Conservation (phyloP, 441 rosid genomes). For the Cnidoscolus chayamansa region DNA sequence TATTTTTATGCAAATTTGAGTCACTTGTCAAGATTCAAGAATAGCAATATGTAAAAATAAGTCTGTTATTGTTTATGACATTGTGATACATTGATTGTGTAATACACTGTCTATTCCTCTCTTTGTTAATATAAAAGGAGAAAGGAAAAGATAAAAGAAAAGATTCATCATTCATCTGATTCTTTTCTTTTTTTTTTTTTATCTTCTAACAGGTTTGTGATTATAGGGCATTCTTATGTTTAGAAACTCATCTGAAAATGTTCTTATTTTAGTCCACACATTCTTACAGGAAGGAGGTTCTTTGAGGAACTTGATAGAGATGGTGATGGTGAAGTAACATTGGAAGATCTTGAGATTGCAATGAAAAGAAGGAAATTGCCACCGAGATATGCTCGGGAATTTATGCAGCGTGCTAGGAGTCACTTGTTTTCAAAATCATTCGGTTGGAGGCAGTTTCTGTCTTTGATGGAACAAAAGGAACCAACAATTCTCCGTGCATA, state of each 20-base stretch:
- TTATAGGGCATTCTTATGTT: neutral
- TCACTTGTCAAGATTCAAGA: neutral
- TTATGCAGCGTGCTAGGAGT: conserved; percentile 78
- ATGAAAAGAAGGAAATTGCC: conserved; percentile 88
- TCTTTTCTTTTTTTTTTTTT: neutral
- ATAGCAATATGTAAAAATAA: neutral
- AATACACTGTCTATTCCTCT: neutral
- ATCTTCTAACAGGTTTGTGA: neutral
- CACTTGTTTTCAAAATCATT: conserved; percentile 92
- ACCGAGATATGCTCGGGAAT: conserved; percentile 74
- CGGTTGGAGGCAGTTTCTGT: conserved; percentile 95
- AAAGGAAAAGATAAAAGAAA: neutral
- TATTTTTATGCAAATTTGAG: neutral
- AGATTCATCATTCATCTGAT: neutral
- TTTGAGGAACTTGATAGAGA: conserved; percentile 97
- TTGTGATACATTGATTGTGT: neutral
- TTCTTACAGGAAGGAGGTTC: conserved; percentile 74
- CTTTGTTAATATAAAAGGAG: neutral
- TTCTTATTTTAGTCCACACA: conserved; percentile 16
- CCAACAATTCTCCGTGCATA: conserved; percentile 95
- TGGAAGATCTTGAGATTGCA: conserved; percentile 95
- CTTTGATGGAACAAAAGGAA: conserved; percentile 97
- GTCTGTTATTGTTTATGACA: neutral
- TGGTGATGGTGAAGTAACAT: conserved; percentile 89
- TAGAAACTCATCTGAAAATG: neutral